These are phyloP conservation scores for Acer campestre DNA, from an alignment of 345 rosid genomes.

Conservation along the genomic window DNA sequence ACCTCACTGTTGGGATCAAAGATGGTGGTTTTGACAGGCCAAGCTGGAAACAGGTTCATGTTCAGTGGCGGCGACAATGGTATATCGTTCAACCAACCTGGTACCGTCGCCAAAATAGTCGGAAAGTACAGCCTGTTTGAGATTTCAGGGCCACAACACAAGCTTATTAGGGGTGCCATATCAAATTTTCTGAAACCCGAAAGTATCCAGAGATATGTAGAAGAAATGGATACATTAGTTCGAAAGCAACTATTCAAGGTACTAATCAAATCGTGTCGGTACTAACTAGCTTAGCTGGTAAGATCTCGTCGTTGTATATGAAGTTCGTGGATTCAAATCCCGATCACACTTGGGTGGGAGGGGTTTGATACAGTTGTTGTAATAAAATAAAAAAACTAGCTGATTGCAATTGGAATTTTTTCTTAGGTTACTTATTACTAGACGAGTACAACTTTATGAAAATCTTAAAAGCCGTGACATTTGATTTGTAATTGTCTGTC, in stretches of 20 bases:
- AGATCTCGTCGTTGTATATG: too few relatives aligned
- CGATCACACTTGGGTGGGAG: too few relatives aligned
- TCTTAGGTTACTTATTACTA: too few relatives aligned
- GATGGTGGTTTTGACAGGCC: constrained; percentile 26
- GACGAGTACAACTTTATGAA: too few relatives aligned
- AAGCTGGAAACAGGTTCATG: constrained; percentile 23
- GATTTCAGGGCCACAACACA: constrained; percentile 24
- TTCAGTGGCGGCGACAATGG: constrained; percentile 25
- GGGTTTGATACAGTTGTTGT: too few relatives aligned
- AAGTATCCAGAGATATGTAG: constrained; percentile 20
- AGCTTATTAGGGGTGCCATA: constrained; percentile 28
- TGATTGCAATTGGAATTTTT: too few relatives aligned
- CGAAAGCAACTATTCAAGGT: constrained; percentile 27
- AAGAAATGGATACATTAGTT: constrained; percentile 24
- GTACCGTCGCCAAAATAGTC: constrained; percentile 11
- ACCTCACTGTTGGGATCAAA: constrained; percentile 29
- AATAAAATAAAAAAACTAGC: too few relatives aligned
- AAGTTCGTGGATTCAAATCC: too few relatives aligned
- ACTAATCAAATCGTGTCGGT: background rate
- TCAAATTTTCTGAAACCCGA: constrained; percentile 22
- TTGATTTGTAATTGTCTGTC: too few relatives aligned
- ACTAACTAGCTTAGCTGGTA: too few relatives aligned
- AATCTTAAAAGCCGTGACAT: too few relatives aligned
- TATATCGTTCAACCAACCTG: constrained; percentile 23
- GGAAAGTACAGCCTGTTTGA: constrained; percentile 31